A percentile compares a stretch with the other conserved stretches of the same genome.
phyloP scores from a whole-genome alignment of 495 filamentous ascomycete species.

The Penicillium tannophilum region DNA sequence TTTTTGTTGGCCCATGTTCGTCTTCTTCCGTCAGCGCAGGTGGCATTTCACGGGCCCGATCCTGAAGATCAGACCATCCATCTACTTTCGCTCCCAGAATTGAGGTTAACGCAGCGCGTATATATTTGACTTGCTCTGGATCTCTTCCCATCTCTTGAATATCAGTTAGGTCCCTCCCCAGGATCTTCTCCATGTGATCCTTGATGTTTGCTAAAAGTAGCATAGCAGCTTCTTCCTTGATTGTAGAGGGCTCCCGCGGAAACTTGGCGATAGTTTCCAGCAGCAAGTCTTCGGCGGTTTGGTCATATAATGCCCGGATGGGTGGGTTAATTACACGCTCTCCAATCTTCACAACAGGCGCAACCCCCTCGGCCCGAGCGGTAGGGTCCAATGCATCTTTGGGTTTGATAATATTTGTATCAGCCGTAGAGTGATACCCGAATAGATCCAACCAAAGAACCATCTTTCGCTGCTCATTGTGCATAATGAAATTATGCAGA shows the following conservation, averaged over 20 bases:
- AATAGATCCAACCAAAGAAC: conserved; percentile 87
- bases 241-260: conserved; percentile 48
- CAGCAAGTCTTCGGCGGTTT: conserved; percentile 49
- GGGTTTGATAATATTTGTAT: conserved; percentile 54
- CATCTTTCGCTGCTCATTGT: conserved; percentile 90
- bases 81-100: conserved; percentile 52
- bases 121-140: conserved; percentile 51
- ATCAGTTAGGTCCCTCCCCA: conserved; percentile 46
- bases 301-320: conserved; percentile 48
- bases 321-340: conserved; percentile 50
- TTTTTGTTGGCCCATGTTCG: conserved; percentile 35
- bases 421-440: conserved; percentile 60
- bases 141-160: conserved; percentile 54
- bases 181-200: conserved; percentile 53
- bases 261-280: conserved; percentile 52
- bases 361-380: conserved; percentile 41
- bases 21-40: conserved; percentile 43
- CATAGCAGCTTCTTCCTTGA: conserved; percentile 54
- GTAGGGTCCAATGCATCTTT: conserved; percentile 45
- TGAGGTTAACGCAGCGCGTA: conserved; percentile 47
- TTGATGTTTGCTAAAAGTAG: conserved; percentile 53
- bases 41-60: conserved; percentile 44
- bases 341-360: conserved; percentile 48
- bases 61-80: conserved; percentile 50
- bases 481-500: conserved; percentile 87